These are phyloP conservation scores for Smittium culicis DNA, from an alignment of 371 early-diverging fungal genomes.

Conservation along the genomic window DNA sequence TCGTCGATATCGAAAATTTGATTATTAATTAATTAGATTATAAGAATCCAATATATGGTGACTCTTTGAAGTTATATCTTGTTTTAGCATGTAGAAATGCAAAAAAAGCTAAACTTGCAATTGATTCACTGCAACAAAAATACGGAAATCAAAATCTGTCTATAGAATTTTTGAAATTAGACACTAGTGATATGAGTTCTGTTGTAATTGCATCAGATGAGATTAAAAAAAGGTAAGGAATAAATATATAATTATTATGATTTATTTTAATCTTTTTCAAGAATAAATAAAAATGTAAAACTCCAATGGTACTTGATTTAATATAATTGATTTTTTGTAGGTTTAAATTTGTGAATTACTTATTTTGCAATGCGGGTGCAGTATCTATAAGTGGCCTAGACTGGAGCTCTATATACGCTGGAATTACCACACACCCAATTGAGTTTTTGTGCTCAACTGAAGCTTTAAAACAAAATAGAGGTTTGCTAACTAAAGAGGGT, in stretches of 20 bases:
- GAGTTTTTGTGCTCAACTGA: constrained; percentile 50
- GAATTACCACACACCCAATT: constrained; percentile 41
- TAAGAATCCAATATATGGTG: constrained; percentile 14
- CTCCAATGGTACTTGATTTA: too few relatives aligned
- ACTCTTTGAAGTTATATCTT: constrained; percentile 30
- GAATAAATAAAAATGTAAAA: too few relatives aligned
- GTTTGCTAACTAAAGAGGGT: constrained; percentile 45
- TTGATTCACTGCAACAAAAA: constrained; percentile 31
- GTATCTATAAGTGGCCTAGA: constrained; percentile 42
- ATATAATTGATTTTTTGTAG: constrained; percentile 6
- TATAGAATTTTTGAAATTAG: constrained; percentile 33
- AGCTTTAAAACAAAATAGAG: constrained; percentile 44
- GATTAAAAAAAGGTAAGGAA: constrained; percentile 23
- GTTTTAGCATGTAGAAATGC: constrained; percentile 63
- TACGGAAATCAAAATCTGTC: constrained; percentile 24
- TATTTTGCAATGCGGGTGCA: constrained; percentile 75
- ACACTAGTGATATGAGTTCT: constrained; percentile 38
- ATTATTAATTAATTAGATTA: neutral
- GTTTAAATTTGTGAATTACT: constrained; percentile 6
- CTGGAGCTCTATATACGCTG: constrained; percentile 31
- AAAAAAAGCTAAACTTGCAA: constrained; percentile 42
- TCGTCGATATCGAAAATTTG: neutral
- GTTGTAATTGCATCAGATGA: constrained; percentile 27
- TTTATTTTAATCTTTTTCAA: neutral
- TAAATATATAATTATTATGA: neutral